These are phyloP conservation scores for Amanita thiersii DNA, from an alignment of 768 basidiomycete species.

Conservation along the genomic window DNA sequence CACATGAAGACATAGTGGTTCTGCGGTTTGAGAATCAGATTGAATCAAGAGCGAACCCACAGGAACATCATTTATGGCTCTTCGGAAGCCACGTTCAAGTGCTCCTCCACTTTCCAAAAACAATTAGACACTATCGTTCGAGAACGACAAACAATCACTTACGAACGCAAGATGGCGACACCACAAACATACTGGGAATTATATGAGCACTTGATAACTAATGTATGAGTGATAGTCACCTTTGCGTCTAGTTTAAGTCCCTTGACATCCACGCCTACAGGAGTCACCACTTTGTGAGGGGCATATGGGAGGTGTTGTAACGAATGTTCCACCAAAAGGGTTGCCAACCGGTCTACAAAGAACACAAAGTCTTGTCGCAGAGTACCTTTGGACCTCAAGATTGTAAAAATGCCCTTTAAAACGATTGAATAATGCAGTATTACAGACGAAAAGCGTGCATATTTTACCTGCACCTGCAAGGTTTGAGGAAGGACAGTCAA, in stretches of 20 bases:
- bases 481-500: constrained; percentile 70
- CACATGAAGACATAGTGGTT: constrained; percentile 79
- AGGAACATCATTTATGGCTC: constrained; percentile 80
- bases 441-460: too few relatives aligned
- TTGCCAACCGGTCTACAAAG: constrained; percentile 82
- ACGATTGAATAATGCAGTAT: background rate
- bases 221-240: constrained; percentile 24
- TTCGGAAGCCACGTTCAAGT: constrained; percentile 82
- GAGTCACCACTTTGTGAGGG: constrained; percentile 56
- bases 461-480: constrained; percentile 64
- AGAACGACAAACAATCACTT: constrained; percentile 19
- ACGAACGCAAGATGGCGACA: constrained; percentile 85
- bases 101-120: constrained; percentile 74
- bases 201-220: background rate
- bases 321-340: constrained; percentile 77
- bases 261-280: constrained; percentile 41
- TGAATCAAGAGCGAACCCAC: constrained; percentile 90
- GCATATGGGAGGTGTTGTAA: constrained; percentile 74
- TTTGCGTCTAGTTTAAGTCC: constrained; percentile 61
- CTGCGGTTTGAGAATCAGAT: constrained; percentile 75
- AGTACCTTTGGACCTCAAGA: constrained; percentile 67
- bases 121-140: background rate
- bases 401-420: constrained; percentile 80
- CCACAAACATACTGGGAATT: constrained; percentile 65
- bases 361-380: constrained; percentile 85